Base-by-base conservation (phyloP, 371 early-diverging fungal genomes). In the Mortierella sp. region DNA sequence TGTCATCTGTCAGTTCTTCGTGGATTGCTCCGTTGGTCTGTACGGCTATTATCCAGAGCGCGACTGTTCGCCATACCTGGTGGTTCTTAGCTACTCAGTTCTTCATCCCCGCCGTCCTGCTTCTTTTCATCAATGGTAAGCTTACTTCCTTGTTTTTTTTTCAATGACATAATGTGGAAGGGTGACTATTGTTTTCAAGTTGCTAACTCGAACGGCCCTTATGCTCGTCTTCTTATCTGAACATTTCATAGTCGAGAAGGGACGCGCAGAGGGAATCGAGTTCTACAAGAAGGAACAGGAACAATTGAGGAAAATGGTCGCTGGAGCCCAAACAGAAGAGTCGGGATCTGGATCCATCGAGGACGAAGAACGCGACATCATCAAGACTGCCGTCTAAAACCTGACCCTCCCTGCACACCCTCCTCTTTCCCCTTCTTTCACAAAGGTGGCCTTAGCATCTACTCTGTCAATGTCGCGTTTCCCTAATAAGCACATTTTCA, bases 11-110 rank as follows among this genome's bases (percentile, higher is more conserved):
- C 13, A 74, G 80, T 26, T 83, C 84, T 4, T 80, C 84, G 0
- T 83, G 84, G 84, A 83, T 83, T 43, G 83, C 83, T 8, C 83
- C 83, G 1, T 71, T 83, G 73, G 73, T 84, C 11, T 84, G 85
- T 40, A 80, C 85, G 9, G 81, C 78, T 13, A 84, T 84, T 26
- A 81, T 84, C 43, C 81, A 84, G 43, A 61, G 78, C 4, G 72
- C 78, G 8, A 74, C 64, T n/a, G 81, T 72, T 3, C 57, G 85
- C 10, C 69, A 84, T 24, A 84, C 85, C 2, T 84, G 85, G 85
- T 71, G 71, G 53, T 84, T 84, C 71, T 50, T 84, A 48, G 81
- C 75, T 10, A 34, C 81, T 8, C 81, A 84, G 37, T 84, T 84
- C 57, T 80, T 72, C 40, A 64, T 84, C 21, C 85, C 85, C 4